Base-by-base conservation (phyloP, 768 basidiomycete genomes). In the Amanita pseudoporphyria region DNA sequence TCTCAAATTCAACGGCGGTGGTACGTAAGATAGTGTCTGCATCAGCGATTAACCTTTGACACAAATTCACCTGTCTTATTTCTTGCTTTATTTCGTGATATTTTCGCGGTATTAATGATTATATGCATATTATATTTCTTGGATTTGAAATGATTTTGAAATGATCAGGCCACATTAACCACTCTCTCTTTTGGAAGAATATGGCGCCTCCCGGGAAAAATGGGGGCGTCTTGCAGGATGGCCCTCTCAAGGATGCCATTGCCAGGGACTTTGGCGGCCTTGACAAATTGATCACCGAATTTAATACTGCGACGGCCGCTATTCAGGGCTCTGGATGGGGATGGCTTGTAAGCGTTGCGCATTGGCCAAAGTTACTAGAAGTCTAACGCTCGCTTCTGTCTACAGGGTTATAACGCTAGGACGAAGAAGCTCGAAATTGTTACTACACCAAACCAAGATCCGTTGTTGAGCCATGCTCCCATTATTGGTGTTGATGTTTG, bases 251-350 rank as follows among this genome's bases (percentile, higher is more conserved):
- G 66, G 53, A 65, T 0, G 81, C 84, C 39, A 81, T 95, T 58
- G 62, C 64, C 6, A 57, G 69, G 18, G 62, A 71, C 30, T 97
- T 83, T 57, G 90, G 89, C 47, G 71, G 73, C 51, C 56, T 90
- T 53, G 88, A 93, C 0, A 70, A 65, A 45, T 62, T 96, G 57
- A 81, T 81, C 69, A 81, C 78, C 59, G 77, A 90, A 62, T 84
- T 96, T 68, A 97, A 95, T 67, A 67, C 87, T 31, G 75, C 83
- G 37, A 90, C 92, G 38, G 81, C 82, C 36, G 88, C 68, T 30
- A 89, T 97, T 52, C 94, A 96, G 62, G 94, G 93, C 22, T 88
- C 85, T 45, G 93, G 92, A 35, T 96, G 94, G 93, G 93, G 90
- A 53, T 97, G 93, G 94, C 76, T 96, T 62, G 90, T 92, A 60